These are phyloP conservation scores for Fusarium newnesense DNA, from an alignment of 2,329 filamentous ascomycete genomes.

Conservation along the genomic window DNA sequence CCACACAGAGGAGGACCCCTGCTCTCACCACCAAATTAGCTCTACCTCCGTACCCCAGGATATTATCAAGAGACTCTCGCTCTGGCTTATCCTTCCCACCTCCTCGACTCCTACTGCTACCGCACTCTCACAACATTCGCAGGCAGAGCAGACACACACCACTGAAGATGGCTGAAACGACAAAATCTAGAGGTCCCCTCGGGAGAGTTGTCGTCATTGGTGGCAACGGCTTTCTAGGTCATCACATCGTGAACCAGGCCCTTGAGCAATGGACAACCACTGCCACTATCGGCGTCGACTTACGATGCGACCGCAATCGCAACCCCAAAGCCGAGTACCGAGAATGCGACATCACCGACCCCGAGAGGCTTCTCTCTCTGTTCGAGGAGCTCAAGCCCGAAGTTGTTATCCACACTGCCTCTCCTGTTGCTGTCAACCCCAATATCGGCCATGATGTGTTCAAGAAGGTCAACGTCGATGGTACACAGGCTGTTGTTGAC, in stretches of 20 bases:
- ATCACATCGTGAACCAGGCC: constrained; percentile 81
- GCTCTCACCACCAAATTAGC: constrained; percentile 22
- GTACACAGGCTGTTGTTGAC: constrained; percentile 80
- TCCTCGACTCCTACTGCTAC: constrained; percentile 8
- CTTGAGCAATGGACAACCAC: constrained; percentile 62
- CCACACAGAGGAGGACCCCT: constrained; percentile 26
- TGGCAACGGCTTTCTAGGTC: constrained; percentile 85
- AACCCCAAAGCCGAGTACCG: constrained; percentile 69
- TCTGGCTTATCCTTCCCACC: constrained; percentile 17
- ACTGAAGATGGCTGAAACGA: constrained; percentile 11
- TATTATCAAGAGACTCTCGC: constrained; percentile 15
- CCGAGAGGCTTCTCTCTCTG: constrained; percentile 67
- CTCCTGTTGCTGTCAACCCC: constrained; percentile 69
- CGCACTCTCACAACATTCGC: background rate
- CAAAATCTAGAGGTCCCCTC: constrained; percentile 55
- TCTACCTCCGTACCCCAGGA: constrained; percentile 6
- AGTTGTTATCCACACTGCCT: constrained; percentile 91
- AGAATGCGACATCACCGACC: constrained; percentile 81
- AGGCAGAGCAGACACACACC: background rate
- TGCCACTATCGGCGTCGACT: constrained; percentile 76
- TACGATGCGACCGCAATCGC: constrained; percentile 77
- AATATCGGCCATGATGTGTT: constrained; percentile 70
- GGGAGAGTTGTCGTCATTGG: constrained; percentile 82
- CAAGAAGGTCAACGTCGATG: constrained; percentile 86
- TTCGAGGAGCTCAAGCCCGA: constrained; percentile 77